Evolutionary conservation across 2,329 filamentous ascomycete genomes (phyloP), one percentile per base, ranked within the genome.

Genomic region (Camillea tinctor): DNA sequence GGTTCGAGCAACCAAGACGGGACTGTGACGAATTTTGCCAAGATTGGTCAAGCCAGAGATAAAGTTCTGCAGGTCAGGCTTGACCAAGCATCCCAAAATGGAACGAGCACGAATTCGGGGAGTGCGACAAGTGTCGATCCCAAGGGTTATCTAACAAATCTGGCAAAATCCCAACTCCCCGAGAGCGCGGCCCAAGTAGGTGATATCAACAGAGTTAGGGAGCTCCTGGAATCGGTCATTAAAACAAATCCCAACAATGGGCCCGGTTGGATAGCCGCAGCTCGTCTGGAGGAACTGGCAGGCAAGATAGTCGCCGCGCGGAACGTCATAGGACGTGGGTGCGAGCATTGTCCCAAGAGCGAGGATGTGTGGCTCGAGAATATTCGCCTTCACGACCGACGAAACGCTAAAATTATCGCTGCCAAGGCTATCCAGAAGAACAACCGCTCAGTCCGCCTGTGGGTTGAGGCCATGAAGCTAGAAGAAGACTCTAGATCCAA

Each of bases 361-460:
- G 93, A 97, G 74, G 95, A 97, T 72, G 91, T 90, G 5, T 99
- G 96, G 96, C 79, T 98, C 49, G 95, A 99, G 74, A 96, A 94
- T 58, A 98, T 99, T 66, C 87, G 93, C 57, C 81, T 99, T 2
- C 97, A 97, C 74, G 92, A 97, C 70, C 88, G 89, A 22, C 89
- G 92, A 57, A 99, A 98, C 69, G 93, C 94, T 58, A 98, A 97
- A 77, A 88, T 99, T 62, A 97, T 99, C 66, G 95, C 93, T 6
- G 92, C 93, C 8, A 89, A 93, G 66, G 95, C 94, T 3, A 96
- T 99, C 71, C 92, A 96, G 74, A 88, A 92, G 56, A 98, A 98
- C 68, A 89, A 92, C 62, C 87, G 88, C 58, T 97, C 93, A 0
- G 93, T 97, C 9, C 85, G 89, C 64, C 80, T 99, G 8, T 99